Evolutionary conservation across 495 filamentous ascomycete species (phyloP).

Genomic region (Articulospora tetracladia): DNA sequence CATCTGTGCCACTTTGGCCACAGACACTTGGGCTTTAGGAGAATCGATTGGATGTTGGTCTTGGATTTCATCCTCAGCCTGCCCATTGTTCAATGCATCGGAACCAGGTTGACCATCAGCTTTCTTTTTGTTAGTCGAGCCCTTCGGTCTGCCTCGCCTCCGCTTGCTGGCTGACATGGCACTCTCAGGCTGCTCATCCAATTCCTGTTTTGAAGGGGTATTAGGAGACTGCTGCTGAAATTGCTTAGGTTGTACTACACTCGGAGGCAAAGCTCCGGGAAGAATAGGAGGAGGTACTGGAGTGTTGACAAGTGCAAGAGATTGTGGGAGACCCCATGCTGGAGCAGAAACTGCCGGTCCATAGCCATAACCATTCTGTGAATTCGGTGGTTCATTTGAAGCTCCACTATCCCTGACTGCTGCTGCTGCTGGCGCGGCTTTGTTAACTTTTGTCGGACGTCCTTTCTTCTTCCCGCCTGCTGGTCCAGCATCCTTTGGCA

Average conservation of each 20-base stretch:
- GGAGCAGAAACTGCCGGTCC: constrained; percentile 24
- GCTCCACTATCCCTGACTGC: not conserved
- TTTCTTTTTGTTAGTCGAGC: constrained; percentile 25
- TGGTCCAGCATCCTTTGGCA: constrained; percentile 4
- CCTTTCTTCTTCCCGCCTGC: constrained; percentile 21
- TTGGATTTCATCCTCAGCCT: not conserved
- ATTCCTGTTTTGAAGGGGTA: constrained; percentile 9
- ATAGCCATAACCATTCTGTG: constrained; percentile 26
- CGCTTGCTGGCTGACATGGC: constrained; percentile 16
- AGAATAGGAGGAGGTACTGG: constrained; percentile 7
- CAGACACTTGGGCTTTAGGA: constrained; percentile 1
- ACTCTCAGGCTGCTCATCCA: constrained; percentile 3
- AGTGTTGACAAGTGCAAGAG: constrained; percentile 20
- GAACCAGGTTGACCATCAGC: constrained; percentile 6
- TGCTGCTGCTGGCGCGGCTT: not conserved
- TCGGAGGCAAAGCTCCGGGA: constrained; percentile 9
- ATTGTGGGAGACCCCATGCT: constrained; percentile 24
- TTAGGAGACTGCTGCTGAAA: constrained; percentile 3
- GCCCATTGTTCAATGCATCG: constrained; percentile 1
- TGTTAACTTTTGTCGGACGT: constrained; percentile 12
- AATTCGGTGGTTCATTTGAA: constrained; percentile 18
- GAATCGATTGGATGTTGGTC: constrained; percentile 11
- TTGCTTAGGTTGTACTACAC: constrained; percentile 13
- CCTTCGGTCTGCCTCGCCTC: constrained; percentile 25
- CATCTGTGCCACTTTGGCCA: constrained; percentile 2